phyloP scores from a whole-genome alignment of 495 filamentous ascomycete genomes.

The Xylona heveae region DNA sequence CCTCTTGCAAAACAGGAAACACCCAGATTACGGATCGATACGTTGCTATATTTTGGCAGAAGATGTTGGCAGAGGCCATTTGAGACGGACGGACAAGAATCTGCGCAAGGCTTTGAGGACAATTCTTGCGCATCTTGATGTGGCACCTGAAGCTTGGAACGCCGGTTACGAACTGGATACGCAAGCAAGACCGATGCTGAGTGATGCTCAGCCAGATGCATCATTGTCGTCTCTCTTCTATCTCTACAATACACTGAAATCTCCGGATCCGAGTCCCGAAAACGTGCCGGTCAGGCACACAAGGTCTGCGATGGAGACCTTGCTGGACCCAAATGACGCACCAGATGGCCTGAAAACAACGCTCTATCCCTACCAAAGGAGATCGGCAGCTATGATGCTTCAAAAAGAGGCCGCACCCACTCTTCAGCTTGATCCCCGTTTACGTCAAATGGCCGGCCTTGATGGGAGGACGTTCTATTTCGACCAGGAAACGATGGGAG shows the following conservation, averaged over 20 bases:
- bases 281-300: constrained; percentile 31
- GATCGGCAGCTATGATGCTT: constrained; percentile 69
- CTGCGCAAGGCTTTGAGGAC: neutral
- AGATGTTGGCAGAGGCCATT: neutral
- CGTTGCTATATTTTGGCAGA: neutral
- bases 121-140: neutral
- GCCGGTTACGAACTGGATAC: too few relatives aligned
- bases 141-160: neutral
- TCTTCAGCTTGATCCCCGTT: constrained; percentile 49
- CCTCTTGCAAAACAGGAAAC: too few relatives aligned
- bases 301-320: constrained; percentile 33
- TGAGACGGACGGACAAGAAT: neutral
- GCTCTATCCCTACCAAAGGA: constrained; percentile 60
- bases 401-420: constrained; percentile 52
- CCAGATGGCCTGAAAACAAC: constrained; percentile 41
- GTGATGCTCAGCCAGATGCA: neutral
- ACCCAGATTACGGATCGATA: too few relatives aligned
- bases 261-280: constrained; percentile 38
- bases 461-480: constrained; percentile 46
- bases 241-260: constrained; percentile 68
- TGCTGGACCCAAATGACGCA: constrained; percentile 29
- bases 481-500: constrained; percentile 36
- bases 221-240: constrained; percentile 37
- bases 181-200: too few relatives aligned
- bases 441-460: constrained; percentile 34